A percentile compares a stretch with the other conserved stretches of the same genome.
These are phyloP conservation scores for Micractinium sp. DNA, from an alignment of 139 green algal species.

Conservation along the genomic window DNA sequence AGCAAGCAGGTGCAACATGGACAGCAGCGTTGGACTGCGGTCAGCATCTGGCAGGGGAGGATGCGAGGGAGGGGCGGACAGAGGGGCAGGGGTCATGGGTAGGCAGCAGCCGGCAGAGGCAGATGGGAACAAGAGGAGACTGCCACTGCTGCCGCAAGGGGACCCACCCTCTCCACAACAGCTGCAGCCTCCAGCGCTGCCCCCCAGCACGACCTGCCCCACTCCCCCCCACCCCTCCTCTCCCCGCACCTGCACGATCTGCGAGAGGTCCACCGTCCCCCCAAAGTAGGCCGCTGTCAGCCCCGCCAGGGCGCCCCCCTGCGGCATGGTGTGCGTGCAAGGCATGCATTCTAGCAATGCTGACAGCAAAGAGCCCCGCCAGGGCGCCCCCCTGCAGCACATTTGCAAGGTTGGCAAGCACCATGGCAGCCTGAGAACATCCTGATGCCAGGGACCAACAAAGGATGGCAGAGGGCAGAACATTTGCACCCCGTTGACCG, in stretches of 20 bases:
- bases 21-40: background rate
- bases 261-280: constrained; percentile 28
- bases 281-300: constrained; percentile 61
- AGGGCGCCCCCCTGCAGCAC: no score
- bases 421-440: no score
- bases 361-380: no score
- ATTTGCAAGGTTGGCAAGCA: no score
- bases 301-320: constrained; percentile 55
- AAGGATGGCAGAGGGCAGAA: no score
- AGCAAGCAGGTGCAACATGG: background rate
- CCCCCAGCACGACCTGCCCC: no score
- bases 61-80: background rate
- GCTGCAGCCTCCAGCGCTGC: background rate
- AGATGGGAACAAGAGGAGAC: background rate
- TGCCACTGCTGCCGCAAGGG: no score
- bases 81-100: background rate
- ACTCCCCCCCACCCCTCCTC: background rate
- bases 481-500: no score
- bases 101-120: background rate
- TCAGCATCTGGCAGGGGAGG: no score
- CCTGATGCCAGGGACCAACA: no score
- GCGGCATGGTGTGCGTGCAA: constrained; percentile 3
- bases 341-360: no score
- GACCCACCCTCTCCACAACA: background rate
- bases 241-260: constrained; percentile 46